Evolutionary conservation across 208 protist genomes (phyloP).

Genomic region (Naegleria lovaniensis): DNA sequence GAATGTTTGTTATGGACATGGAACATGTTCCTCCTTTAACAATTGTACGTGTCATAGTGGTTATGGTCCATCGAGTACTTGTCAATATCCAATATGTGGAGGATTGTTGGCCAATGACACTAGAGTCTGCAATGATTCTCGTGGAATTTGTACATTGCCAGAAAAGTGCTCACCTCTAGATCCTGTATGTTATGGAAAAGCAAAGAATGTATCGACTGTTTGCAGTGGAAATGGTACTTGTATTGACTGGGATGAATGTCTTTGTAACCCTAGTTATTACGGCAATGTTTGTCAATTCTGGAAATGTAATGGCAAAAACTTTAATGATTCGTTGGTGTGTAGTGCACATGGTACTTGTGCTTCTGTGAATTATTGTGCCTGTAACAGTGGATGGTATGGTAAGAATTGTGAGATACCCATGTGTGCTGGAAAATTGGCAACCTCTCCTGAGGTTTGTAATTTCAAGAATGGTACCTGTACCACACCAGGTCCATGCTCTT

Average conservation of each 20-base stretch:
- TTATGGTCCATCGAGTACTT: too few relatives aligned
- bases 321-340: neutral
- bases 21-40: too few relatives aligned
- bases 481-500: slow-evolving; percentile 8
- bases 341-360: neutral
- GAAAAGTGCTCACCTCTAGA: too few relatives aligned
- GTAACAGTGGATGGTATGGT: neutral
- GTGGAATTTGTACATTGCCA: too few relatives aligned
- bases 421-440: neutral
- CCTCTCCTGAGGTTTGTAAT: neutral
- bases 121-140: too few relatives aligned
- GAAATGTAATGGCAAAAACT: neutral
- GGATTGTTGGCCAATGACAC: too few relatives aligned
- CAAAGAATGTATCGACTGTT: too few relatives aligned
- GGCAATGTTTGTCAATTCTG: neutral
- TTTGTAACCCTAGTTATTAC: neutral
- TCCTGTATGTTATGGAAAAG: too few relatives aligned
- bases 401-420: neutral
- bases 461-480: neutral
- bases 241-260: neutral
- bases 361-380: neutral
- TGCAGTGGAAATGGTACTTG: too few relatives aligned
- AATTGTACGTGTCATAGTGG: too few relatives aligned
- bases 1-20: too few relatives aligned
- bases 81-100: too few relatives aligned